These are phyloP conservation scores for Barnettozyma hawaiiensis DNA, from an alignment of 1,139 yeast genomes.

Conservation along the genomic window DNA sequence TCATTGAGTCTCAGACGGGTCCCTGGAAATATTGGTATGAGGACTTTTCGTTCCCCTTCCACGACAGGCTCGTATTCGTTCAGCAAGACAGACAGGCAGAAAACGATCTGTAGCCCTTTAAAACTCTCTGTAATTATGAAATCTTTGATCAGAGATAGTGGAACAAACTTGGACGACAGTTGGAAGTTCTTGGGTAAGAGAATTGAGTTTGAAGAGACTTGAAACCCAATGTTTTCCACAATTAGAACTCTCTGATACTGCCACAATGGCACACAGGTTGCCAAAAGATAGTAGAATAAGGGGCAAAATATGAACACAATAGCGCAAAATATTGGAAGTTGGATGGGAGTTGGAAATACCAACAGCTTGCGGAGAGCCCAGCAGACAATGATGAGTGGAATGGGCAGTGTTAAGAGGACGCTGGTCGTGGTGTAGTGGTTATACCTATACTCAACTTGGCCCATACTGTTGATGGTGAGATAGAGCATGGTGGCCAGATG, in stretches of 20 bases:
- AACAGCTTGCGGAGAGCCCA: background rate
- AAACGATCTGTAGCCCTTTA: constrained; percentile 54
- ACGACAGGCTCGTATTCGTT: constrained; percentile 21
- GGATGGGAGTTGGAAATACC: background rate
- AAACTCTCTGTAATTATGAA: constrained; percentile 66
- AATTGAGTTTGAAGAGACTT: constrained; percentile 24
- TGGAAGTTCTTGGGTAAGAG: constrained; percentile 15
- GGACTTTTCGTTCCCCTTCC: constrained; percentile 13
- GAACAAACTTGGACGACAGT: constrained; percentile 37
- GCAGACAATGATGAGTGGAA: background rate
- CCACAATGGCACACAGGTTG: background rate
- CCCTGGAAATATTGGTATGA: constrained; percentile 33
- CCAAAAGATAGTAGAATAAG: background rate
- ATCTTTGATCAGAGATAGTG: constrained; percentile 49
- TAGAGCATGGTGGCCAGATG: background rate
- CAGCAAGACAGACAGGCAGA: constrained; percentile 54
- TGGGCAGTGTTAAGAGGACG: background rate
- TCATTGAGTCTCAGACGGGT: constrained; percentile 10
- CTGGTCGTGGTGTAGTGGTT: background rate
- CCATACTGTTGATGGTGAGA: background rate
- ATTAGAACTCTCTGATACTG: constrained; percentile 23
- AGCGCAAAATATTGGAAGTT: background rate
- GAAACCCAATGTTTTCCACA: constrained; percentile 29
- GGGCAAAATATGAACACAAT: background rate
- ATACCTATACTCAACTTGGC: constrained; percentile 1